Percentiles rank a stretch among this genome's conserved stretches.
phyloP scores from a whole-genome alignment of 768 basidiomycete genomes.

The Saitozyma sp. region DNA sequence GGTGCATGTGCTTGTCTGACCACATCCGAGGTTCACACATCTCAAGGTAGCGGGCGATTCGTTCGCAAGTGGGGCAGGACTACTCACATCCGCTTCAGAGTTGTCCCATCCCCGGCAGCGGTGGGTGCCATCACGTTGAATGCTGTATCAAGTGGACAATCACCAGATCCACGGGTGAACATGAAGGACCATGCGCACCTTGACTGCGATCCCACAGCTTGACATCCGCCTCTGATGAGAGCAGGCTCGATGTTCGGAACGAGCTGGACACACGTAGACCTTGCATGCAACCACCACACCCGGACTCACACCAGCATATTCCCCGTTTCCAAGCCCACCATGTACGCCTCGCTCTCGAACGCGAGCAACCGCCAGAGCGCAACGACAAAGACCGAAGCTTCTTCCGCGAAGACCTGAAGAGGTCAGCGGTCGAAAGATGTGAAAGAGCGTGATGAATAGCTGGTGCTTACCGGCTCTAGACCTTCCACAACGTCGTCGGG shows the following conservation, averaged over 20 bases:
- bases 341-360: constrained; percentile 92
- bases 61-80: too few relatives aligned
- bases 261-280: background rate
- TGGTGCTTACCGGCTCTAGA: constrained; percentile 74
- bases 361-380: constrained; percentile 88
- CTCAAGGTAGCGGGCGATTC: too few relatives aligned
- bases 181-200: too few relatives aligned
- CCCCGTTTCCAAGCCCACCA: constrained; percentile 83
- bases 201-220: background rate
- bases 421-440: background rate
- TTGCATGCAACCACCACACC: constrained; percentile 1
- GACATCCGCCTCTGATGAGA: background rate
- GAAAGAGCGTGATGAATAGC: background rate
- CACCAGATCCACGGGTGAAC: too few relatives aligned
- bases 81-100: too few relatives aligned
- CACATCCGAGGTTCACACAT: too few relatives aligned
- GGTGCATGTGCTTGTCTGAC: too few relatives aligned
- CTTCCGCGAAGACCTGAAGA: constrained; percentile 85
- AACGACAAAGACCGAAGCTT: constrained; percentile 74
- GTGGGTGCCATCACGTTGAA: too few relatives aligned
- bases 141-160: too few relatives aligned
- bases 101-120: too few relatives aligned
- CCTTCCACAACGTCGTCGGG: constrained; percentile 85
- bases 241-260: too few relatives aligned
- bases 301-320: constrained; percentile 65